Conservation (phyloP, 441 rosid species). For the Populus tomentosa region DNA sequence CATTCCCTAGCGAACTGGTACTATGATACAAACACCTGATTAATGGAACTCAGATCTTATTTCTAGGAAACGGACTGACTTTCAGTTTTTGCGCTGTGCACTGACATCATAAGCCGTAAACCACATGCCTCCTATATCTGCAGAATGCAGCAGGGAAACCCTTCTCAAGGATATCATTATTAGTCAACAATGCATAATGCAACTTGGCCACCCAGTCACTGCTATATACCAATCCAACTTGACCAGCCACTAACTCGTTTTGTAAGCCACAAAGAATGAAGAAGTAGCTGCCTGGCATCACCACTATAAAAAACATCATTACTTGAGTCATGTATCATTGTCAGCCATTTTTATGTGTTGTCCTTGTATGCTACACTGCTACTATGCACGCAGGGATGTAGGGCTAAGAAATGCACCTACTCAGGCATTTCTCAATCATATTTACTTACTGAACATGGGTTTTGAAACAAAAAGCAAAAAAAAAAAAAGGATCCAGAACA, state of each 20-base stretch:
- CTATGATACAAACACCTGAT: not conserved
- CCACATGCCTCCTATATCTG: not conserved
- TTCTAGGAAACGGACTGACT: not conserved
- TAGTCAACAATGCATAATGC: slow-evolving; percentile 6
- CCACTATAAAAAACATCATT: not conserved
- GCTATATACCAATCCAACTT: slow-evolving; percentile 4
- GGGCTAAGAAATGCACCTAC: not conserved
- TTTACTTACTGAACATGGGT: not conserved
- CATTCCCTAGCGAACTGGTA: not conserved
- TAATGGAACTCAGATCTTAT: not conserved
- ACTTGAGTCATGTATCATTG: not conserved
- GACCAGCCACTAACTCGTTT: not conserved
- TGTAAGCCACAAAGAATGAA: not conserved
- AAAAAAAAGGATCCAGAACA: not conserved
- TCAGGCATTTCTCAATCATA: not conserved
- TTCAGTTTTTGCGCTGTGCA: not conserved
- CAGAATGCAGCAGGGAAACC: not conserved
- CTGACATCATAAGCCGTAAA: not conserved
- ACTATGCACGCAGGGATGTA: not conserved
- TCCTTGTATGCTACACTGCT: not conserved
- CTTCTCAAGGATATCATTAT: not conserved
- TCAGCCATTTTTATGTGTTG: not conserved
- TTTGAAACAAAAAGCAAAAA: not conserved
- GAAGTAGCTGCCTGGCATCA: not conserved
- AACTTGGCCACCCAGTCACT: not conserved